Percentiles rank a stretch among this genome's conserved stretches.
Evolutionary conservation across 2,329 filamentous ascomycete species (phyloP).

Genomic region (Graphiopsis chlorocephala): DNA sequence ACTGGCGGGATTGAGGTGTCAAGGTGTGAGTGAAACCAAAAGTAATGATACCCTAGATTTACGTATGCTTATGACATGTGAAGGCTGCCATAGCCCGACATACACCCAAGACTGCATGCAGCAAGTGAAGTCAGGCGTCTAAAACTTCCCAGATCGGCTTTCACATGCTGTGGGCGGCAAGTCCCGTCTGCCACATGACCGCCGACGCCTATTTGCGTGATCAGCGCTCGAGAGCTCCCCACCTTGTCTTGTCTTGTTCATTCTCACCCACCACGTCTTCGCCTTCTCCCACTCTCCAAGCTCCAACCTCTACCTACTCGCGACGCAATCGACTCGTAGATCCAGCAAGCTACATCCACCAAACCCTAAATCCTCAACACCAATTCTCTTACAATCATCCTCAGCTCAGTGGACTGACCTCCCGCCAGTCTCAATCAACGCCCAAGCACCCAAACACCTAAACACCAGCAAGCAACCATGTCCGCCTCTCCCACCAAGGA

Average conservation of each 20-base stretch:
- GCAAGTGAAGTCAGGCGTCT: neutral
- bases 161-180: neutral
- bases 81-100: neutral
- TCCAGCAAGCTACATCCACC: neutral
- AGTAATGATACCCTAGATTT: constrained; percentile 11
- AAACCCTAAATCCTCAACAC: neutral
- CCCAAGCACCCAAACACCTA: neutral
- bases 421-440: neutral
- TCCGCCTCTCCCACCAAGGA: constrained; percentile 11
- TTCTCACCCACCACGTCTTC: neutral
- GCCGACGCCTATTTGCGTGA: neutral
- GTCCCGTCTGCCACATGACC: neutral
- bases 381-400: too few species aligned
- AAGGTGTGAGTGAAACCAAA: neutral
- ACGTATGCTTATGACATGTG: neutral
- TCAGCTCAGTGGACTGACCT: neutral
- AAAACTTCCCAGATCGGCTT: too few species aligned
- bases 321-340: neutral
- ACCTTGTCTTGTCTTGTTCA: neutral
- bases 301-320: neutral
- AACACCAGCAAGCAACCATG: neutral
- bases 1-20: constrained; percentile 44
- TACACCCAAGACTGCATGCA: neutral
- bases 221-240: neutral
- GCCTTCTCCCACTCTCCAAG: neutral